Evolutionary conservation across 1,139 yeast species (phyloP).

Genomic region (Tardiomyces depauwii): DNA sequence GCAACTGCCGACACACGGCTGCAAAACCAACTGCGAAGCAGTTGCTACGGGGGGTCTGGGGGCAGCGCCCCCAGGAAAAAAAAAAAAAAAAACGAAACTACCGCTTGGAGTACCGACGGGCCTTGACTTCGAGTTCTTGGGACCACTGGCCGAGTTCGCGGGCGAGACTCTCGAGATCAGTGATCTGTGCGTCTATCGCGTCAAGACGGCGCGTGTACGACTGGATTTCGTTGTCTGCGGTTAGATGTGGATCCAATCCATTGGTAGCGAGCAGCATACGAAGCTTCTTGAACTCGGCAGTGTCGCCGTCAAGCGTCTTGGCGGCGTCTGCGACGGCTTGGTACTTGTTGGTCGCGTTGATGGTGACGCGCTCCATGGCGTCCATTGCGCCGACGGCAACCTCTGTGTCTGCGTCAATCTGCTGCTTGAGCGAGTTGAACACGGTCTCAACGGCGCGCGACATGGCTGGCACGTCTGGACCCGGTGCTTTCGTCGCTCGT

Average conservation of each 20-base stretch:
- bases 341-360: constrained; percentile 20
- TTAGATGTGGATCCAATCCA: not conserved
- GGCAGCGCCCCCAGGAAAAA: no score
- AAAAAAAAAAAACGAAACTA: no score
- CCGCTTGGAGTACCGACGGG: constrained; percentile 15
- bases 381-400: constrained; percentile 21
- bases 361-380: constrained; percentile 23
- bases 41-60: no score
- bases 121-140: constrained; percentile 37
- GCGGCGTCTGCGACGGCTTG: constrained; percentile 19
- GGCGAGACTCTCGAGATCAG: constrained; percentile 35
- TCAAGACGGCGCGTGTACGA: constrained; percentile 4
- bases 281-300: constrained; percentile 5
- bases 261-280: no score
- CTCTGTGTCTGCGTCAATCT: constrained; percentile 25
- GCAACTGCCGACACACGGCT: no score
- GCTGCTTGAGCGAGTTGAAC: constrained; percentile 11
- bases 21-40: no score
- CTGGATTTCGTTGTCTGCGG: not conserved
- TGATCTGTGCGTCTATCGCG: constrained; percentile 32
- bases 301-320: constrained; percentile 16
- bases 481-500: no score
- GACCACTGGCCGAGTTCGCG: constrained; percentile 54
- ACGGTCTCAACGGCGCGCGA: constrained; percentile 3
- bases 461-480: no score